Evolutionary conservation across 1,139 yeast species (phyloP), one percentile per base, ranked within the genome.

Genomic region (Diutina pseudorugosa): DNA sequence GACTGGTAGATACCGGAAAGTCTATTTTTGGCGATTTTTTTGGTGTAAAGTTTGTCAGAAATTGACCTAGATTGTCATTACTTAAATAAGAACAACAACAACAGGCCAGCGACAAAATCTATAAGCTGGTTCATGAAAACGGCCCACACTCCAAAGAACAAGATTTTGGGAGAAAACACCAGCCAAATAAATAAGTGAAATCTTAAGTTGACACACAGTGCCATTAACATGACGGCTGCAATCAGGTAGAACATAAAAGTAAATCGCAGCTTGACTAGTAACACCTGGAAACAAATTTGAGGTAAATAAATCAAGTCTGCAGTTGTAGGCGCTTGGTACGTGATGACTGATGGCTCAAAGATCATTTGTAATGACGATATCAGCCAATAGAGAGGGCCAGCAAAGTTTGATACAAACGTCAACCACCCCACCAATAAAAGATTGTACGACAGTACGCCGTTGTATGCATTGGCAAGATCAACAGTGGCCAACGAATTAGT

Each of bases 101-200:
- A n/a, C 27, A 19, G 33, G 9, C 49, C 49, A 9, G 25, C 40
- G 6, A 45, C n/a, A 7, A 16, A 27, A 18, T 45, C 49, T 12
- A 45, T 45, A 8, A 8, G 21, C 12, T n/a, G 23, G 42, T 77
- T 79, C 62, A 82, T 69, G 53, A 81, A 69, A 1, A 80, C 55
- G 41, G 77, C 69, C 98, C 98, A 94, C 2, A 83, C 83, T 1
- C 82, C 80, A 57, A 85, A 84, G 64, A 84, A 93, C 41, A 95
- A 75, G 18, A 93, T 67, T 61, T 90, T 93, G 0, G 98, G 99
- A 51, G 96, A 87, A 68, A 93, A 93, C 4, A 94, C 98, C 1
- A 98, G 89, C 98, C 98, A 94, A 16, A 94, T 85, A 64, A 93
- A 93, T 54, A 93, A 72, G 64, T 93, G 98, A 62, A 83, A 87